Evolutionary conservation across 331 rosid species (phyloP).

Genomic region (Saraca asoca): DNA sequence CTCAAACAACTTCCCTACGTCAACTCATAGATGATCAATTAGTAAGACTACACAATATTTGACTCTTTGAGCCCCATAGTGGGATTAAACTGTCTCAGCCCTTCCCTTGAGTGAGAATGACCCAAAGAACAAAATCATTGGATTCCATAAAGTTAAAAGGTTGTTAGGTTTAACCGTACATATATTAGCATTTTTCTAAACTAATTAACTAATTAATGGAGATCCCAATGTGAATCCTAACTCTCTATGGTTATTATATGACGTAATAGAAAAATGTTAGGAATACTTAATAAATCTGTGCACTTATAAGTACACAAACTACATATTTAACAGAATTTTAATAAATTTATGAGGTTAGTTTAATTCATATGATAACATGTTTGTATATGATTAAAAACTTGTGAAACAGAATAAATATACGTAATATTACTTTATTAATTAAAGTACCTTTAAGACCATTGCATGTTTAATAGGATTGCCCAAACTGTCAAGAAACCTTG

Average conservation of each 20-base stretch:
- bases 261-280: neutral
- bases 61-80: constrained; percentile 44
- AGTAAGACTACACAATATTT: constrained; percentile 42
- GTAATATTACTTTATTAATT: constrained; percentile 5
- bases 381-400: too few species aligned
- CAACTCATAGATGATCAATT: constrained; percentile 36
- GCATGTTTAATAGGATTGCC: constrained; percentile 28
- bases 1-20: constrained; percentile 40
- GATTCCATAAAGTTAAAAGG: constrained; percentile 58
- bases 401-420: too few species aligned
- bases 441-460: constrained; percentile 43
- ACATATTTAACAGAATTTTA: too few species aligned
- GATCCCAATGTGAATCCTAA: constrained; percentile 43
- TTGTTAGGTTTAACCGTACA: constrained; percentile 45
- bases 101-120: constrained; percentile 29
- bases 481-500: constrained; percentile 26
- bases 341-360: too few species aligned
- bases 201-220: constrained; percentile 42
- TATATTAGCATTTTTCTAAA: constrained; percentile 4
- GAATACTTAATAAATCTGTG: too few species aligned
- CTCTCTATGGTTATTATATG: constrained; percentile 35
- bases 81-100: constrained; percentile 40
- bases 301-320: too few species aligned
- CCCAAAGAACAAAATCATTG: constrained; percentile 57
- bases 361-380: too few species aligned